These are phyloP conservation scores for Thoreauomyces humboldtii DNA, from an alignment of 192 early-diverging fungal genomes.

Conservation along the genomic window DNA sequence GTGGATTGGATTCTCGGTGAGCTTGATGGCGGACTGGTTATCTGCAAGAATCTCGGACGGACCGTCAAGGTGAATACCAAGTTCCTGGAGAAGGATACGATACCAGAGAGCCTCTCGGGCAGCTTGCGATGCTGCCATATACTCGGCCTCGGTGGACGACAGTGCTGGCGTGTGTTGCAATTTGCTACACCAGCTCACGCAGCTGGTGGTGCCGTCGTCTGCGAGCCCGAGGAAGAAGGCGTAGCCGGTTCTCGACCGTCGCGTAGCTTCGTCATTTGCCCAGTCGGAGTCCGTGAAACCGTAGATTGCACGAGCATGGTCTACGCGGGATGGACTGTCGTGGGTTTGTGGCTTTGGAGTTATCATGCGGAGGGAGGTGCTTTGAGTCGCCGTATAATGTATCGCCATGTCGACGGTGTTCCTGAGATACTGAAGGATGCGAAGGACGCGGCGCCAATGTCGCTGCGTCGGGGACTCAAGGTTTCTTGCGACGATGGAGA, in stretches of 20 bases:
- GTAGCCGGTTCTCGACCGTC: slow-evolving; percentile 36
- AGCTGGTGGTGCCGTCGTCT: no score
- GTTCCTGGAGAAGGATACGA: not conserved
- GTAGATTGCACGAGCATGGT: no score
- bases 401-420: no score
- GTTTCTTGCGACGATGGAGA: not conserved
- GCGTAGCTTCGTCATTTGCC: slow-evolving; percentile 28
- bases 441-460: not conserved
- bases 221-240: slow-evolving; percentile 19
- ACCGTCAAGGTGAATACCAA: no score
- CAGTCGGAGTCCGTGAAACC: slow-evolving; percentile 44
- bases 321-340: no score
- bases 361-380: no score
- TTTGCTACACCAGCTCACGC: slow-evolving; percentile 22
- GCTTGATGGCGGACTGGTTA: not conserved
- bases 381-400: no score
- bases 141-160: slow-evolving; percentile 28
- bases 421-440: not conserved
- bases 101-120: slow-evolving; percentile 11
- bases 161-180: slow-evolving; percentile 20
- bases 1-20: slow-evolving; percentile 16
- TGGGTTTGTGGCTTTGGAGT: no score
- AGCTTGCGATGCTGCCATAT: slow-evolving; percentile 8
- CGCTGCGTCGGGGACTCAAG: not conserved
- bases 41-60: no score